Evolutionary conservation across 257 asterid genomes (phyloP).

Genomic region (Perilla frutescens): DNA sequence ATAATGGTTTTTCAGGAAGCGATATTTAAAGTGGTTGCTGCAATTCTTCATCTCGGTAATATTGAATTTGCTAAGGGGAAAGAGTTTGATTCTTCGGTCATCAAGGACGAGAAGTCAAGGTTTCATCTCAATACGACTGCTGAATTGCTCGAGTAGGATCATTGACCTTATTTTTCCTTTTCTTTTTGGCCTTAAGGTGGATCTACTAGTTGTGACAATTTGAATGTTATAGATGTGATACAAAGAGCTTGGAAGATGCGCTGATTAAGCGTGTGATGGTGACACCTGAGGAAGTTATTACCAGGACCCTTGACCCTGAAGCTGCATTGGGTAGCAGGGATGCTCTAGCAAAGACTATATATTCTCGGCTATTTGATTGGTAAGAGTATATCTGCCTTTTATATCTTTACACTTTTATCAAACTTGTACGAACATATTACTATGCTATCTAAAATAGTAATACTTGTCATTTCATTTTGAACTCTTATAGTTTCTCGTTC

Average conservation of each 20-base stretch:
- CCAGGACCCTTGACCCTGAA: conserved; percentile 94
- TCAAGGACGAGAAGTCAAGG: conserved; percentile 82
- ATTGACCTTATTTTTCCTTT: conserved; percentile 10
- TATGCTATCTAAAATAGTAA: conserved; percentile 14
- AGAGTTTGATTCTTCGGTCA: conserved; percentile 87
- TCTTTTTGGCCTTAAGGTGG: conserved; percentile 21
- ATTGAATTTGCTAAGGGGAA: conserved; percentile 82
- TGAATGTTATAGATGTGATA: conserved; percentile 73
- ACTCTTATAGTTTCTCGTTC: conserved; percentile 29
- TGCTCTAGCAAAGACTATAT: conserved; percentile 88
- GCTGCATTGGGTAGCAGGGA: conserved; percentile 96
- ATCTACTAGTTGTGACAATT: conserved; percentile 27
- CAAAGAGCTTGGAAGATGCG: conserved; percentile 96
- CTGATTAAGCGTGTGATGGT: conserved; percentile 96
- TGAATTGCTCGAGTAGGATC: conserved; percentile 76
- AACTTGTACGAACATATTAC: conserved; percentile 3
- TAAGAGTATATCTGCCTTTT: conserved; percentile 34
- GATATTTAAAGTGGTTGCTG: conserved; percentile 86
- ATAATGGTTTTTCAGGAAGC: conserved; percentile 63
- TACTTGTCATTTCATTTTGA: conserved; percentile 30
- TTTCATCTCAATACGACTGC: conserved; percentile 77
- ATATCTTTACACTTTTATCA: background rate
- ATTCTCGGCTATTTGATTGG: conserved; percentile 95
- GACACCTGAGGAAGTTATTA: conserved; percentile 94
- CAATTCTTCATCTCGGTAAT: conserved; percentile 89